Base-by-base conservation (phyloP, 2,329 filamentous ascomycete genomes). In the Sarocladium brachiariae region DNA sequence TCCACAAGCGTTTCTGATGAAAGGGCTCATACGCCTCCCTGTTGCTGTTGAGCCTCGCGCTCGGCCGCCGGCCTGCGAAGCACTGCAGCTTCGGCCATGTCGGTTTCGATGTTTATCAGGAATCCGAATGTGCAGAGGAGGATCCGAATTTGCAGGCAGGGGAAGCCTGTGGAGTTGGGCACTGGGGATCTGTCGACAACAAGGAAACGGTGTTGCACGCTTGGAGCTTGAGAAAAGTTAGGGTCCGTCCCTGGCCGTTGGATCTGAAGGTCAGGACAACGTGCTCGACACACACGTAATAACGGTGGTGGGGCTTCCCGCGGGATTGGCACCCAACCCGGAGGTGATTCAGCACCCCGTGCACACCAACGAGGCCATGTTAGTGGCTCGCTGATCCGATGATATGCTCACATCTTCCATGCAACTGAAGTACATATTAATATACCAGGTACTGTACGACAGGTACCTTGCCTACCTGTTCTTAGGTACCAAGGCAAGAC, bases 81-180 rank as follows among this genome's bases (percentile, higher is more conserved):
- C 16, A 41, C 48, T 38, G 48, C 48, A 27, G 48, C 33, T 31
- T 50, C 33, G 24, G 48, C 34, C 48, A 50, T 46, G 13, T n/a
- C 34, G 37, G 49, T 3, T 14, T n/a, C n/a, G 9, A 14, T 19
- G 10, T 19, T 4, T 10, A 23, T 18, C 19, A 5, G 27, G 10
- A 27, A 13, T 30, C 39, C 21, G 21, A 21, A 8, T 7, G 16
- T 11, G 11, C 7, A 10, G 21, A 43, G 27, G 14, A 25, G 23
- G 11, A 39, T 4, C 13, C 39, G 13, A 23, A 43, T 19, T 27
- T 5, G 23, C 7, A 3, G 39, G 19, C 39, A 43, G 39, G 39
- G 27, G n/a, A 10, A 16, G 23, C 23, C 39, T 25, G 39, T 25
- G n/a, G 9, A n/a, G 3, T 43, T 18, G 23, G 10, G 8, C 10